Evolutionary conservation across 2,329 filamentous ascomycete genomes (phyloP).

Genomic region (Lachnellula cervina): DNA sequence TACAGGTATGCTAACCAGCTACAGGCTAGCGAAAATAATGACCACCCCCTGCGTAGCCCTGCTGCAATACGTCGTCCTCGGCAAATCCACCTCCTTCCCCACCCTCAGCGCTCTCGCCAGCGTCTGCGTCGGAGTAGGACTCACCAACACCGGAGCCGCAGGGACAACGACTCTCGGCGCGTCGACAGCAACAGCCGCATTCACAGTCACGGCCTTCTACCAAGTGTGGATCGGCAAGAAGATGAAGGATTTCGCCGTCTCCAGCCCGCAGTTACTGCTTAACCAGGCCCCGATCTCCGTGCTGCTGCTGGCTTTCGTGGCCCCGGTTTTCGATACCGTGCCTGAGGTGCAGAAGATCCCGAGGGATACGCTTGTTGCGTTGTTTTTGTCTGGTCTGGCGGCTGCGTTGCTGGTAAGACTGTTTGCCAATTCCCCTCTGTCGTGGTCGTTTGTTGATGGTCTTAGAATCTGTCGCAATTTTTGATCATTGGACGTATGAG

Average conservation of each 20-base stretch:
- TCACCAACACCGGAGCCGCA: constrained; percentile 39
- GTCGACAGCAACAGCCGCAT: constrained; percentile 39
- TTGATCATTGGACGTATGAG: constrained; percentile 32
- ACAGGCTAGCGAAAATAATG: constrained; percentile 42
- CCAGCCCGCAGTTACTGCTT: constrained; percentile 39
- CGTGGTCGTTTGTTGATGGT: constrained; percentile 14
- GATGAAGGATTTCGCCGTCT: constrained; percentile 40
- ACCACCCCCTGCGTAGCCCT: constrained; percentile 42
- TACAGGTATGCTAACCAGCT: not conserved
- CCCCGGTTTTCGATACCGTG: constrained; percentile 23
- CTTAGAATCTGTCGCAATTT: constrained; percentile 36
- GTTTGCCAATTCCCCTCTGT: not conserved
- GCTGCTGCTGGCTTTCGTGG: constrained; percentile 38
- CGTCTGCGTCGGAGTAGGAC: constrained; percentile 39
- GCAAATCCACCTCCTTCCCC: constrained; percentile 37
- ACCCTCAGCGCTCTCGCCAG: constrained; percentile 38
- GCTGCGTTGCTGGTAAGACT: constrained; percentile 34
- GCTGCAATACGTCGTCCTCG: constrained; percentile 40
- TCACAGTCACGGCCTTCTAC: constrained; percentile 41
- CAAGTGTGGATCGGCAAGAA: constrained; percentile 47
- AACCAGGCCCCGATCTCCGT: constrained; percentile 43
- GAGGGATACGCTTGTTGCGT: constrained; percentile 35
- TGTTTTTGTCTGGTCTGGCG: constrained; percentile 39
- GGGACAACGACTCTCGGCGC: constrained; percentile 37
- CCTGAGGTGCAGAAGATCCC: constrained; percentile 31